Evolutionary conservation across 2,329 filamentous ascomycete species (phyloP), one percentile per base, ranked within the genome.

Genomic region (Sordariomycetes sp.): DNA sequence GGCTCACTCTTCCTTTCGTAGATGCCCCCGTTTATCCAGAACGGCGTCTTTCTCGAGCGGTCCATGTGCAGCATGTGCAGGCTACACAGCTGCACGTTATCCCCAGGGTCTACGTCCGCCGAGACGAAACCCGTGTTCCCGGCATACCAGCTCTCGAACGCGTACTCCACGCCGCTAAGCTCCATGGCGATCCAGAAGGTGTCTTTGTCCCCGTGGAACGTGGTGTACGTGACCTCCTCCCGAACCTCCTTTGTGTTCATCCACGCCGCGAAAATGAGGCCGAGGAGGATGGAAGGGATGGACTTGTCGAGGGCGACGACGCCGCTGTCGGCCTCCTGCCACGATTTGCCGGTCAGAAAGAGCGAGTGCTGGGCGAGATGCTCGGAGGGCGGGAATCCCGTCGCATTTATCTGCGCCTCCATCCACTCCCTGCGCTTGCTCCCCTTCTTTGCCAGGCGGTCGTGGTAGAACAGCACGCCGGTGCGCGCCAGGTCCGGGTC

Each of bases 111-210:
- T n/a, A n/a, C n/a, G n/a, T n/a, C n/a, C n/a, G n/a, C n/a, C n/a
- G n/a, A n/a, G n/a, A n/a, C n/a, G n/a, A n/a, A n/a, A n/a, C n/a
- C n/a, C n/a, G n/a, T n/a, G n/a, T n/a, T n/a, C n/a, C n/a, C 35
- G 1, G 69, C 74, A 53, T 77, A 76, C 54, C 74, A 72, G 22
- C 63, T 57, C 5, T 74, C 72, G 59, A 76, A 76, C 1, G 67
- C 64, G 54, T 76, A 76, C 0, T 54, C 60, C 0, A 71, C 67
- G 2, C 69, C 69, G 3, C 69, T 67, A 1, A 76, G 65, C 59
- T 77, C 75, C 7, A 75, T 65, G 0, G 73, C 74, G 24, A 77
- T 65, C 75, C 74, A 77, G 67, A 69, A 77, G 1, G 67, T 73
- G 61, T 77, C 75, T 61, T 77, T 77, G 46, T 77, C 75, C 0